A percentile compares a stretch with the other conserved stretches of the same genome.
phyloP scores from a whole-genome alignment of 768 basidiomycete species.

The Galerina sulciceps region DNA sequence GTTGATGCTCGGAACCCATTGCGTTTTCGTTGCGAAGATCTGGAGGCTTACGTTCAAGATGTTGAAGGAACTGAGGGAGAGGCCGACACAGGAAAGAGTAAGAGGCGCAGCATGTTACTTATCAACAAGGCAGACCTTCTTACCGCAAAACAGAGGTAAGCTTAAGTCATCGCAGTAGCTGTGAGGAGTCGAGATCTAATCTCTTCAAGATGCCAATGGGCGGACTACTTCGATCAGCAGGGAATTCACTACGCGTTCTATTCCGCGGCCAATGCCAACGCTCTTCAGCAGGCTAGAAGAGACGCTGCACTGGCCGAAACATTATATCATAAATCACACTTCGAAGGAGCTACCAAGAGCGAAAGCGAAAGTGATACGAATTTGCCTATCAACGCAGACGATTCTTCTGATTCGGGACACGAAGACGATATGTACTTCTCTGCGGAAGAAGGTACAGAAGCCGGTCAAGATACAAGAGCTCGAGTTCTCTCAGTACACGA shows the following conservation, averaged over 20 bases:
- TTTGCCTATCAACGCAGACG: slow-evolving; percentile 4
- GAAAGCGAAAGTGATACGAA: slow-evolving; percentile 16
- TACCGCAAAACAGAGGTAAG: slow-evolving; percentile 82
- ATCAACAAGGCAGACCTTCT: slow-evolving; percentile 97
- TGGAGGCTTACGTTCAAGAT: slow-evolving; percentile 85
- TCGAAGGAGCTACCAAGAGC: slow-evolving; percentile 25
- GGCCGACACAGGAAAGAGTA: slow-evolving; percentile 72
- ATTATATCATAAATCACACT: slow-evolving; percentile 10
- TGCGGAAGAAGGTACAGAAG: slow-evolving; percentile 55
- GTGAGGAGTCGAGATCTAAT: neutral
- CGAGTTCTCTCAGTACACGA: slow-evolving; percentile 85
- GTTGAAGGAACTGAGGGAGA: slow-evolving; percentile 85
- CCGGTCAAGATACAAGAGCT: slow-evolving; percentile 65
- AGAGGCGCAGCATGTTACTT: slow-evolving; percentile 77
- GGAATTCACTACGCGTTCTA: slow-evolving; percentile 87
- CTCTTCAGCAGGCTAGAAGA: slow-evolving; percentile 76
- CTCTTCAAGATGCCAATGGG: slow-evolving; percentile 75
- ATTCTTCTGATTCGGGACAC: slow-evolving; percentile 22
- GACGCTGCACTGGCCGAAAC: slow-evolving; percentile 37
- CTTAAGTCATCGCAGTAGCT: neutral
- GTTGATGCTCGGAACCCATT: slow-evolving; percentile 96
- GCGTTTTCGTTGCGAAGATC: slow-evolving; percentile 89
- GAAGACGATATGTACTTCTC: slow-evolving; percentile 51
- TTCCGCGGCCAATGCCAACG: slow-evolving; percentile 87
- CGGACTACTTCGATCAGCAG: slow-evolving; percentile 84